Evolutionary conservation across 352 stramenopile genomes (phyloP).

Genomic region (Phytophthora pistaciae): DNA sequence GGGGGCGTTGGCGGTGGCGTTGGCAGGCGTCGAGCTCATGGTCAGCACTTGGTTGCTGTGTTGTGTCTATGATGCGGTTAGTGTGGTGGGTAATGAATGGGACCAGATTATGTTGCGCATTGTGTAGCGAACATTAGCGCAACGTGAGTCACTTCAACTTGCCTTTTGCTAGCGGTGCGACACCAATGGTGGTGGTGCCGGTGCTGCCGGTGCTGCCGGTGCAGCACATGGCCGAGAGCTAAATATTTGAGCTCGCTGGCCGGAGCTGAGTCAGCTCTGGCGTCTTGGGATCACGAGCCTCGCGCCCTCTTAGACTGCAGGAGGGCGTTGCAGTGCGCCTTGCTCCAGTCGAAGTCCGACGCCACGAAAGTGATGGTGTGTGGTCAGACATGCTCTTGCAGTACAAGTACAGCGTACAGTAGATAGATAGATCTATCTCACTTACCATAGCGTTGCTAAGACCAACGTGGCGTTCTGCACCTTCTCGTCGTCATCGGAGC

Average conservation of each 20-base stretch:
- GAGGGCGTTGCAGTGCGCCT: not conserved
- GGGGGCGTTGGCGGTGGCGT: not conserved
- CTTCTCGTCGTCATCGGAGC: not conserved
- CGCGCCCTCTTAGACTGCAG: constrained; percentile 8
- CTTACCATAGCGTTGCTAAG: not conserved
- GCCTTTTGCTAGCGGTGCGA: not conserved
- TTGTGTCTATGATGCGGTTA: constrained; percentile 12
- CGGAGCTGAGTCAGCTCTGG: constrained; percentile 12
- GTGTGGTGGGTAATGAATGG: constrained; percentile 9
- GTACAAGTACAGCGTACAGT: not conserved
- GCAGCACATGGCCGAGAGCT: constrained; percentile 13
- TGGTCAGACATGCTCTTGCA: not conserved
- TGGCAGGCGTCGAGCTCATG: constrained; percentile 24
- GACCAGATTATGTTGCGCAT: constrained; percentile 2
- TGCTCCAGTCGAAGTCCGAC: constrained; percentile 21
- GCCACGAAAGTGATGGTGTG: constrained; percentile 3
- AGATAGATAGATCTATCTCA: not conserved
- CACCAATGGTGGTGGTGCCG: not conserved
- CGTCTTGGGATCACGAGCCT: constrained; percentile 10
- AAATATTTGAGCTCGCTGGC: constrained; percentile 16
- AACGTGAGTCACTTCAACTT: constrained; percentile 13
- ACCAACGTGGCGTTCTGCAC: constrained; percentile 6
- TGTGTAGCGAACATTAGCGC: not conserved
- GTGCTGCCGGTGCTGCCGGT: constrained; percentile 5
- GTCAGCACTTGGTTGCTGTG: not conserved